These are phyloP conservation scores for Cryptococcus hybrid DNA, from an alignment of 1,284 basidiomycete species.

Conservation along the genomic window DNA sequence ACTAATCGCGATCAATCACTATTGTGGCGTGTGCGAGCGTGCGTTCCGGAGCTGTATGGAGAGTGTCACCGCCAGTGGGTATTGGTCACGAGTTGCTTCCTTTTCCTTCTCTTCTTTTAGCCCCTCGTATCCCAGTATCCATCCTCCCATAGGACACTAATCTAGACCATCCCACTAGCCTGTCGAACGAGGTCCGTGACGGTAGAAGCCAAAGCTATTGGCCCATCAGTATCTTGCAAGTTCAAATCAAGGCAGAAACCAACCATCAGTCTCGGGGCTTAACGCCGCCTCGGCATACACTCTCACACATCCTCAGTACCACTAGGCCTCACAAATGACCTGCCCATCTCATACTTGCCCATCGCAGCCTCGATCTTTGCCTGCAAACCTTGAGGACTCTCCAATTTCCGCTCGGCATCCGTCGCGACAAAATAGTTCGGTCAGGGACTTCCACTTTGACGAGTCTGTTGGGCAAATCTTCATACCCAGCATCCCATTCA, in stretches of 20 bases:
- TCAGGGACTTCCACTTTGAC: slow-evolving; percentile 91
- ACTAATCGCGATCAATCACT: too few species aligned
- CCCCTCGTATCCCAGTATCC: neutral
- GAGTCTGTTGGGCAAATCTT: slow-evolving; percentile 93
- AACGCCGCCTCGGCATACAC: slow-evolving; percentile 92
- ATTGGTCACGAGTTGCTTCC: neutral
- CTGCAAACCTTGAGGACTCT: slow-evolving; percentile 78
- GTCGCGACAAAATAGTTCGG: slow-evolving; percentile 78
- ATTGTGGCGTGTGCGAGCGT: too few species aligned
- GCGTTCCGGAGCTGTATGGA: too few species aligned
- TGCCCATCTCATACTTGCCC: slow-evolving; percentile 74
- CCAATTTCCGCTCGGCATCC: slow-evolving; percentile 88
- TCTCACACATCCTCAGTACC: slow-evolving; percentile 98
- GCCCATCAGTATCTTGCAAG: neutral
- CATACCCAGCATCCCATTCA: slow-evolving; percentile 93
- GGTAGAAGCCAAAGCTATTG: slow-evolving; percentile 26
- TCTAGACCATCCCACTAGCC: slow-evolving; percentile 16
- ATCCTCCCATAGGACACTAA: neutral
- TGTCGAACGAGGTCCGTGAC: slow-evolving; percentile 36
- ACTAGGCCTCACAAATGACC: slow-evolving; percentile 93
- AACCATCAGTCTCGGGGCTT: slow-evolving; percentile 76
- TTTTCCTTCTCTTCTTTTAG: neutral
- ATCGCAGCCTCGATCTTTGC: slow-evolving; percentile 82
- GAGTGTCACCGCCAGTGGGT: too few species aligned
- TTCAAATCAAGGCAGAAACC: slow-evolving; percentile 33